Evolutionary conservation across 2,329 filamentous ascomycete species (phyloP), one percentile per base, ranked within the genome.

Genomic region (Pseudocercospora fuligena): DNA sequence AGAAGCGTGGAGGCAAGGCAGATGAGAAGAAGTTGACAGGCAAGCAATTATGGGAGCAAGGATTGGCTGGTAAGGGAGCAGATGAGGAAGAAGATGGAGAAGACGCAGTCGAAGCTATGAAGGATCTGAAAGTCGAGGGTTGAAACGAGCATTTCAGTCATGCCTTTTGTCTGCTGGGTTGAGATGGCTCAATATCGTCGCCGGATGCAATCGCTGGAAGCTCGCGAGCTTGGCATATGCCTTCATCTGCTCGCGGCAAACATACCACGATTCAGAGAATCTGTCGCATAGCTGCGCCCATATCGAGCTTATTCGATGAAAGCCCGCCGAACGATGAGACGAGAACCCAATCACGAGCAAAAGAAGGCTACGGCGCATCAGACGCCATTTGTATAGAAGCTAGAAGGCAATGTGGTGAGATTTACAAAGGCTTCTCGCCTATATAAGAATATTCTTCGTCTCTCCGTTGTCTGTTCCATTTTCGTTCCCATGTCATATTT

Each of bases 11-110:
- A 5, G 72, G 72, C 8, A 81, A 78, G 70, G 92, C 93, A 53
- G 93, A 94, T 59, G 94, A 97, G 81, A 87, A 92, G 81, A 93
- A 92, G 81, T 90, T 92, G 82, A 88, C 89, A 19, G 90, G 84
- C 0, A 82, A 77, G 73, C 81, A 85, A 74, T 70, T 85, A 53
- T 85, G 83, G 82, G 78, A 81, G 75, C 78, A 78, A 68, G 83
- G 83, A 6, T 70, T 85, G 70, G 82, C 78, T 74, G 84, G 88
- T 66, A 95, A 92, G 83, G 73, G 72, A n/a, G 78, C 79, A 27
- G 92, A 92, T 67, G 88, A 92, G 16, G 86, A 89, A 46, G 87
- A 92, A 1, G 89, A 87, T 3, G 91, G 90, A 21, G 89, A 88
- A 3, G 85, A 84, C 47, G 84, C 85, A 47, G 84, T 85, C 0